Evolutionary conservation across 192 early-diverging fungal species (phyloP).

Genomic region (Coemansia sp.): DNA sequence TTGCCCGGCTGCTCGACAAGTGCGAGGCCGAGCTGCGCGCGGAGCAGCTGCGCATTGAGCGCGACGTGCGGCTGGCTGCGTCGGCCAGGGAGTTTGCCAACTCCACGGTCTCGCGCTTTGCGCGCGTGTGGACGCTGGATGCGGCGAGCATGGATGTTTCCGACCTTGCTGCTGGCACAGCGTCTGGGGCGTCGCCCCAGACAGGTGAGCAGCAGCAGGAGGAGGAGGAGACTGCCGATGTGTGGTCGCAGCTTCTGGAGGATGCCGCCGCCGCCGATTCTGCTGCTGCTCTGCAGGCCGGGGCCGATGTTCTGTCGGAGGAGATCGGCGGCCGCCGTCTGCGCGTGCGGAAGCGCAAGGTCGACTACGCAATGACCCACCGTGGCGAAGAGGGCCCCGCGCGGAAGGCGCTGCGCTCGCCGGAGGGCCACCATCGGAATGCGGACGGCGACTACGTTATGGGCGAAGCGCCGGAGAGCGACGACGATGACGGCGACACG

Average conservation of each 20-base stretch:
- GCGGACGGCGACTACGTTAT: constrained; percentile 13
- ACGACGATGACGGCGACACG: not conserved
- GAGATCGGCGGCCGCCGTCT: constrained; percentile 21
- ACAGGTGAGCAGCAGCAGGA: too few relatives aligned
- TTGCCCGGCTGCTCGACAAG: constrained; percentile 26
- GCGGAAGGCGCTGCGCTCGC: not conserved
- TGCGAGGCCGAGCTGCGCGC: constrained; percentile 19
- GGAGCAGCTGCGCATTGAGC: not conserved
- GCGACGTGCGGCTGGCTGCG: not conserved
- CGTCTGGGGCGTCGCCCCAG: too few relatives aligned
- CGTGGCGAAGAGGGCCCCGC: not conserved
- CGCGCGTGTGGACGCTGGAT: constrained; percentile 35
- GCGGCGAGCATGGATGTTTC: not conserved
- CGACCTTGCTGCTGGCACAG: too few relatives aligned
- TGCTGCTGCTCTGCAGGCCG: not conserved
- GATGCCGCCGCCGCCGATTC: not conserved
- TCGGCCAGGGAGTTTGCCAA: constrained; percentile 1
- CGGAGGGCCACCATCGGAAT: not conserved
- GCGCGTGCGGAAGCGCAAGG: constrained; percentile 36
- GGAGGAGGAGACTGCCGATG: not conserved
- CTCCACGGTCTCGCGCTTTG: constrained; percentile 14
- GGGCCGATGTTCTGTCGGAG: not conserved
- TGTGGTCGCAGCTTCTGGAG: constrained; percentile 27
- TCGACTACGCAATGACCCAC: constrained; percentile 17
- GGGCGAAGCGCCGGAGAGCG: constrained; percentile 4